Conservation (phyloP, 106 monocot species). For the Allium sativum region DNA sequence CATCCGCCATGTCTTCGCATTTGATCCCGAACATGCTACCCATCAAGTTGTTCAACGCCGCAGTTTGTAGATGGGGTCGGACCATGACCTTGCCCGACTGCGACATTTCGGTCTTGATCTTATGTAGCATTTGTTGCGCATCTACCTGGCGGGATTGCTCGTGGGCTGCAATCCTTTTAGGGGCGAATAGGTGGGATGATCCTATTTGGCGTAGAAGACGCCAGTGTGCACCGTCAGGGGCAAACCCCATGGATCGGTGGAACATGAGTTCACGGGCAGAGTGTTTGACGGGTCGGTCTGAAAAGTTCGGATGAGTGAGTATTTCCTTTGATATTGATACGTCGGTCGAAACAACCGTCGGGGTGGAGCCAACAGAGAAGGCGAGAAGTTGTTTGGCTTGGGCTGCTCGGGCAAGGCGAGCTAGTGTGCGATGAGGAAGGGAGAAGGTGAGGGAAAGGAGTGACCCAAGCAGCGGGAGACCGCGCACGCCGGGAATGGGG, state of each 20-base stretch:
- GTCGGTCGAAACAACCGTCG: constrained; percentile 66
- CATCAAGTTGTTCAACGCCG: constrained; percentile 86
- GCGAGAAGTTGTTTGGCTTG: constrained; percentile 40
- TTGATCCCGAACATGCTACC: constrained; percentile 66
- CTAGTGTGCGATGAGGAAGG: constrained; percentile 55
- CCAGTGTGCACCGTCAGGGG: constrained; percentile 81
- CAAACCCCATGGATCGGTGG: constrained; percentile 81
- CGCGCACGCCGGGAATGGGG: constrained; percentile 55
- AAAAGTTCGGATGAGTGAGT: constrained; percentile 48
- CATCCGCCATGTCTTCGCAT: constrained; percentile 13
- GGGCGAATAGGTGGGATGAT: constrained; percentile 71
- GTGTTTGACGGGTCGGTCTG: constrained; percentile 71
- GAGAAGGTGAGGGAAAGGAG: constrained; percentile 44
- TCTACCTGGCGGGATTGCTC: constrained; percentile 45
- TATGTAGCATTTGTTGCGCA: constrained; percentile 30
- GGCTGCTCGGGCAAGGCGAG: constrained; percentile 13
- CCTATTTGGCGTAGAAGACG: constrained; percentile 72
- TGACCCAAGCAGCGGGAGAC: constrained; percentile 68
- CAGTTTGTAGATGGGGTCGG: constrained; percentile 54
- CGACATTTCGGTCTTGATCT: constrained; percentile 16
- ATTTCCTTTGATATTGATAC: constrained; percentile 50
- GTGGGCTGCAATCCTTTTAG: constrained; percentile 69
- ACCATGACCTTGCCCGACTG: constrained; percentile 31
- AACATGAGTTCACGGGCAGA: constrained; percentile 90
- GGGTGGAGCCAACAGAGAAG: constrained; percentile 82